Base-by-base conservation (phyloP, 352 stramenopile species). In the Phytopythium chamaehyphon region DNA sequence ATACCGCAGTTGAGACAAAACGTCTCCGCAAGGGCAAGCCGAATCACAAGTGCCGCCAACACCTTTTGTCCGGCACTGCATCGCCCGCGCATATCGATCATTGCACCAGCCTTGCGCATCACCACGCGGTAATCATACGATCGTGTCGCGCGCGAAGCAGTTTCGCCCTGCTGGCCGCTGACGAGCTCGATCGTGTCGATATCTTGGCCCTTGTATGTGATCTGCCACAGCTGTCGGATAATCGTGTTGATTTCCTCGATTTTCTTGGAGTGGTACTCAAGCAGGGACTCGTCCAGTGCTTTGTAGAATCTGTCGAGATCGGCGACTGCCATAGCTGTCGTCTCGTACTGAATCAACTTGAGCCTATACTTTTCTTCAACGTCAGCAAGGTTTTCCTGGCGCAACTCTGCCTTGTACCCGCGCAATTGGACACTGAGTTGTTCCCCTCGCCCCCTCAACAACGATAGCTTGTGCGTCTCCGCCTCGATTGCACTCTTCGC, bases 201-300 rank as follows among this genome's bases (percentile, higher is more conserved):
- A 67, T 99, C 98, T 66, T 98, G 83, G 0, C 97, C 97, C 57
- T 98, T 98, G 86, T 99, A 99, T 3, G 96, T 99, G 31, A 98
- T 88, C 54, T 96, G 82, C 97, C 97, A 99, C 15, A 99, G 69
- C 46, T 98, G 96, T 22, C 86, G 78, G 60, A 99, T 99, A 51
- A 98, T 98, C 33, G 96, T 97, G 76, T 99, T 99, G 68, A 99
- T 99, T 57, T 99, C 96, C 40, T 88, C 86, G 46, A 99, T 98
- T 66, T 99, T 99, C 55, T 98, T 96, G 18, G 83, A 90, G 69
- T 99, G 98, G 68, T 98, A 99, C 46, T 95, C 73, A 39, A 98
- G 73, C 21, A 99, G 74, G 3, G 96, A 97, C 54, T 98, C 88
- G 59, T 99, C 97, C 3, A 98, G 80, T 0, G 86, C 88, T 56